Evolutionary conservation across 305 asterid species (phyloP).

Genomic region (Plantago coronopus): DNA sequence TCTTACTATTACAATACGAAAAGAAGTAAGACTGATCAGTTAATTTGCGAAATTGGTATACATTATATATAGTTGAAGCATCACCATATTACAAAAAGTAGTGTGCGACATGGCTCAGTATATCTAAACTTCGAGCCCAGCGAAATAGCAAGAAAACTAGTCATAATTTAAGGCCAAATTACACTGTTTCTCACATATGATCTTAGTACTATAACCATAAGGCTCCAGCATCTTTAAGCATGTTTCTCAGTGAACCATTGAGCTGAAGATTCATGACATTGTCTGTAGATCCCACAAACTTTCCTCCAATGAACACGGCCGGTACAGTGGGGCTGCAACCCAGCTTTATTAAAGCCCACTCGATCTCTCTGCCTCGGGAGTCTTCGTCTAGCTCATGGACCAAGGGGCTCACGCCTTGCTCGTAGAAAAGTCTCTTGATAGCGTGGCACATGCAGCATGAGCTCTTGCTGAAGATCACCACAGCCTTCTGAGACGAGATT

Average conservation of each 20-base stretch:
- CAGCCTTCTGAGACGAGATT: slow-evolving; percentile 5
- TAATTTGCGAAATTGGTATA: too few relatives aligned
- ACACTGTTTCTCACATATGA: not conserved
- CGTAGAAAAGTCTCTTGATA: slow-evolving; percentile 17
- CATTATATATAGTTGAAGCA: too few relatives aligned
- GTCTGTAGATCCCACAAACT: slow-evolving; percentile 24
- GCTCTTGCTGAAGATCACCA: slow-evolving; percentile 21
- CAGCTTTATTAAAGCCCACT: slow-evolving; percentile 25
- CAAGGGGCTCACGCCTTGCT: slow-evolving; percentile 18
- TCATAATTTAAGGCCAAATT: not conserved
- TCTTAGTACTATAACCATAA: slow-evolving; percentile 24
- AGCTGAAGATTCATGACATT: slow-evolving; percentile 30
- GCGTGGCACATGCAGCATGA: slow-evolving; percentile 23
- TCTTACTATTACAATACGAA: too few relatives aligned
- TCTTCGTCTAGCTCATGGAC: slow-evolving; percentile 18
- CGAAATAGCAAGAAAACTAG: not conserved
- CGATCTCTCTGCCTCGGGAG: slow-evolving; percentile 12
- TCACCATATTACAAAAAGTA: too few relatives aligned
- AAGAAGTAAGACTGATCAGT: too few relatives aligned
- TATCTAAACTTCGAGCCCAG: too few relatives aligned
- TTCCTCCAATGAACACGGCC: slow-evolving; percentile 33
- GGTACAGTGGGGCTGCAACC: slow-evolving; percentile 36
- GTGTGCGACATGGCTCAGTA: too few relatives aligned
- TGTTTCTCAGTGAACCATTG: slow-evolving; percentile 29
- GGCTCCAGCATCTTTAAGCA: slow-evolving; percentile 40